phyloP scores from a whole-genome alignment of 208 protist genomes.

The Acanthamoeba castellanii region DNA sequence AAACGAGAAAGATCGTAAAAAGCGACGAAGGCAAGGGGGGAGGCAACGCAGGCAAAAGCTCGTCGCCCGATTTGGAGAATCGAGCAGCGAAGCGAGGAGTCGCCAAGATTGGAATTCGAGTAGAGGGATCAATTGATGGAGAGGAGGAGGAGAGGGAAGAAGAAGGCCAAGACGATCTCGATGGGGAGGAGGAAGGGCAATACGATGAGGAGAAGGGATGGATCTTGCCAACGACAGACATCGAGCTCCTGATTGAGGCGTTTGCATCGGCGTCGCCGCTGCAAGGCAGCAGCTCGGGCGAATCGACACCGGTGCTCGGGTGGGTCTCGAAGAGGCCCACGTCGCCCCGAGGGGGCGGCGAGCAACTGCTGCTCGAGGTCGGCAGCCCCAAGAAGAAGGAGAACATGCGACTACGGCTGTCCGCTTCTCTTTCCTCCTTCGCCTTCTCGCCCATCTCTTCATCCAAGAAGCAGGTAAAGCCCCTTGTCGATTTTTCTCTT shows the following conservation, averaged over 20 bases:
- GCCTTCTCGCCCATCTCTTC: neutral
- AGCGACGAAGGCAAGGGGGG: neutral
- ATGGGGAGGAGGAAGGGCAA: neutral
- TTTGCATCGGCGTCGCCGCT: neutral
- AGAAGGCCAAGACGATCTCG: neutral
- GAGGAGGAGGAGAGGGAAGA: too few relatives aligned
- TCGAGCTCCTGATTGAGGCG: conserved; percentile 8
- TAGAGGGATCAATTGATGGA: too few relatives aligned
- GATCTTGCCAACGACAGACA: conserved; percentile 8
- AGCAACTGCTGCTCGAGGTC: neutral
- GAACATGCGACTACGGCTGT: neutral
- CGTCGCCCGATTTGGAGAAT: too few relatives aligned
- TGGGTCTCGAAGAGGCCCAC: neutral
- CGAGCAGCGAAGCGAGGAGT: too few relatives aligned
- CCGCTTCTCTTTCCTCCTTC: conserved; percentile 9
- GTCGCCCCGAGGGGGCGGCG: neutral
- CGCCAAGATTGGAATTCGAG: too few relatives aligned
- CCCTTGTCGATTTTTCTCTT: neutral
- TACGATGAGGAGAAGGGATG: conserved; percentile 40
- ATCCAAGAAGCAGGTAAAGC: neutral
- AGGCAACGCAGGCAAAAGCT: too few relatives aligned
- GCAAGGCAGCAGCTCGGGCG: conserved; percentile 21
- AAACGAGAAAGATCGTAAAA: neutral
- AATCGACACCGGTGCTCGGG: neutral
- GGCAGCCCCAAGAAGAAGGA: neutral